A percentile compares a stretch with the other conserved stretches of the same genome.
Evolutionary conservation across 2,329 filamentous ascomycete genomes (phyloP).

Genomic region (Diaporthe sp.): DNA sequence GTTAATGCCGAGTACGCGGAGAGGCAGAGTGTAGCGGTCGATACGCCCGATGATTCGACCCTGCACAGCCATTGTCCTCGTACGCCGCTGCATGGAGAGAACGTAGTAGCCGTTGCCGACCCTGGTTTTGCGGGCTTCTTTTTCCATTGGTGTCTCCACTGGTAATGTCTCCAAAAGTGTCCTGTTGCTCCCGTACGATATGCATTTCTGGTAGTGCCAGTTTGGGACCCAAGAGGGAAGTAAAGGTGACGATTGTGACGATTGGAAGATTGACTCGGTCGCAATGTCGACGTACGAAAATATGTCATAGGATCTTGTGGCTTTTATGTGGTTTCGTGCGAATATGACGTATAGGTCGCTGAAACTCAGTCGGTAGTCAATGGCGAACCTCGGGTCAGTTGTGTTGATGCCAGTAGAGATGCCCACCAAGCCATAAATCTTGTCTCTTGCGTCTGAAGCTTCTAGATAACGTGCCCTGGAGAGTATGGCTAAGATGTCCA

Average conservation of each 20-base stretch:
- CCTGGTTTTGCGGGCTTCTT: neutral
- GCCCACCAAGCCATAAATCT: constrained; percentile 5
- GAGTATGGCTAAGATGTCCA: neutral
- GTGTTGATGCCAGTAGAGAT: constrained; percentile 1
- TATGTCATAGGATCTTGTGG: constrained; percentile 4
- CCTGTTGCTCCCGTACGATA: constrained; percentile 1
- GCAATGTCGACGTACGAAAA: neutral
- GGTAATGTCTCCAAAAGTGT: constrained; percentile 12
- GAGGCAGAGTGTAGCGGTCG: neutral
- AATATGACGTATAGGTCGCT: neutral
- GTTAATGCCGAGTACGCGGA: neutral
- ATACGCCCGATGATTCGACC: constrained; percentile 9
- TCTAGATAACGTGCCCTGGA: constrained; percentile 6
- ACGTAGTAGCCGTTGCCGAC: neutral
- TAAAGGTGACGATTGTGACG: neutral
- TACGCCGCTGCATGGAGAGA: neutral
- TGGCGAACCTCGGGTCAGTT: neutral
- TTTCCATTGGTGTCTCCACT: neutral
- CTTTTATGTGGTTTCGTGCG: constrained; percentile 9
- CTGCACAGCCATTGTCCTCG: neutral
- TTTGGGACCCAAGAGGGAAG: constrained; percentile 12
- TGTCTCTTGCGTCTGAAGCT: constrained; percentile 14
- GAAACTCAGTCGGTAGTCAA: neutral
- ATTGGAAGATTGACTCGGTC: neutral
- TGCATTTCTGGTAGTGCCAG: neutral